Evolutionary conservation across 2,329 filamentous ascomycete species (phyloP).

Genomic region (Botrytis aclada): DNA sequence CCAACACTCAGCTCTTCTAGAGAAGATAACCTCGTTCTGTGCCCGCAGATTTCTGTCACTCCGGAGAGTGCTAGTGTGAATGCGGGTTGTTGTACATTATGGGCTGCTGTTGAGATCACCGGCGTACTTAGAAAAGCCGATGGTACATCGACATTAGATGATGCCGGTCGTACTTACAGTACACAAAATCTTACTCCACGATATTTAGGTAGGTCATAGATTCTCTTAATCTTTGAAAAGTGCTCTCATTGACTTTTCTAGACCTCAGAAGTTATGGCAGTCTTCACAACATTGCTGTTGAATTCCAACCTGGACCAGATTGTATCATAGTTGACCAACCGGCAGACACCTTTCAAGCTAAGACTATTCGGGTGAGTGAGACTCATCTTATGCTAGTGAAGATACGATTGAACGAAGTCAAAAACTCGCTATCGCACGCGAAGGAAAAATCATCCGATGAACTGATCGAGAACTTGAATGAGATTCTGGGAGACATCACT

Average conservation of each 20-base stretch:
- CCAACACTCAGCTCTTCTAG: neutral
- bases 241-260: conserved; percentile 11
- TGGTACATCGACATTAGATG: conserved; percentile 18
- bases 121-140: conserved; percentile 32
- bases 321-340: conserved; percentile 34
- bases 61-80: conserved; percentile 36
- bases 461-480: conserved; percentile 57
- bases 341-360: conserved; percentile 32
- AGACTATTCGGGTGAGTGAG: conserved; percentile 29
- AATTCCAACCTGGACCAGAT: conserved; percentile 29
- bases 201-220: conserved; percentile 8
- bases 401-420: conserved; percentile 29
- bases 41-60: conserved; percentile 36
- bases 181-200: conserved; percentile 10
- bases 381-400: conserved; percentile 36
- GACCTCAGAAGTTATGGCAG: conserved; percentile 29
- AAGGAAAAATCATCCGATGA: conserved; percentile 48
- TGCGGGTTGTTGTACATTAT: conserved; percentile 35
- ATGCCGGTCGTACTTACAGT: neutral
- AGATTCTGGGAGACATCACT: conserved; percentile 49
- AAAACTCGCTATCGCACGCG: conserved; percentile 28
- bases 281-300: conserved; percentile 35
- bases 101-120: conserved; percentile 40
- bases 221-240: neutral
- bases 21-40: conserved; percentile 27